Evolutionary conservation across 305 asterid genomes (phyloP), one percentile per base, ranked within the genome.

Genomic region (Striga hermonthica): DNA sequence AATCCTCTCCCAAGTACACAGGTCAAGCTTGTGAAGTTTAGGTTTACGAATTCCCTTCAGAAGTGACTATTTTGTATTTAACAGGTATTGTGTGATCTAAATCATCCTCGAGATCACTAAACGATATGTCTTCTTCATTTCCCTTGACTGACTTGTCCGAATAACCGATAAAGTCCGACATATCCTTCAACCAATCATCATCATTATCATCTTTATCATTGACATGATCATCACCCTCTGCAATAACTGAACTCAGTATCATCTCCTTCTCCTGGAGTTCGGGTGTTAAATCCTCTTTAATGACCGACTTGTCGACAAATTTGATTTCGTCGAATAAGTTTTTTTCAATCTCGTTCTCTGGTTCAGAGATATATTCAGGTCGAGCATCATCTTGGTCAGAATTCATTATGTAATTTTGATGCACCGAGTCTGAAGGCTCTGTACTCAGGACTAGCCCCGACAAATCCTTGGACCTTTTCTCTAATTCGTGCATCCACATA

Each of bases 71-170:
- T 67, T 75, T 68, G 74, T 74, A 67, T 67, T 81, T 88, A 28
- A 66, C 31, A 63, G 97, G 95, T 64, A 85, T 22, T 38, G 70
- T 72, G 74, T 74, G 80, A 76, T 90, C 95, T 54, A 73, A 68
- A 74, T 90, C 97, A 63, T 93, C 95, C 81, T 88, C 99, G 63
- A 93, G 88, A 80, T 93, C 99, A 79, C 99, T 93, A 72, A 93
- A 93, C 5, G 99, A 93, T 66, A 93, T 85, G 14, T 93, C 99
- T 58, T 93, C 99, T 72, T 81, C 99, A 68, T 88, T 79, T 72
- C 78, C 72, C 65, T 76, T 57, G 57, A 72, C 48, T 15, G 82
- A 66, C 63, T 74, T 69, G 60, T 81, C 72, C 0, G 75, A 71
- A 50, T 82, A 86, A 57, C 89, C 96, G 64, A 82, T 83, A 63